phyloP scores from a whole-genome alignment of 2,329 filamentous ascomycete species.

The Alternaria brassicae region DNA sequence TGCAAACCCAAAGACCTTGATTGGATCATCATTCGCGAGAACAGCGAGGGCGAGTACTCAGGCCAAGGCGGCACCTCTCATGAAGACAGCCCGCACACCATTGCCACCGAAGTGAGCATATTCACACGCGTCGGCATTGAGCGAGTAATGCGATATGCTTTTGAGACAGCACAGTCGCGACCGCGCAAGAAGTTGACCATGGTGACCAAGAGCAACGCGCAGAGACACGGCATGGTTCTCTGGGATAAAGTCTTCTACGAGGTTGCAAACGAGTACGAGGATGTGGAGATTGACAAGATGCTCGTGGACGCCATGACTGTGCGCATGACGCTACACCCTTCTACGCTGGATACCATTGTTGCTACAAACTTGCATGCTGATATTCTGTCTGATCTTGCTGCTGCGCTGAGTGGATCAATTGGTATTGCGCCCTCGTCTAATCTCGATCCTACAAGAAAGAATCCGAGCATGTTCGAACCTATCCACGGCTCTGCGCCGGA shows the following conservation, averaged over 20 bases:
- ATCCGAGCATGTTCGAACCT: conserved; percentile 69
- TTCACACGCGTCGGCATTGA: conserved; percentile 57
- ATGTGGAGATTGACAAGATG: conserved; percentile 58
- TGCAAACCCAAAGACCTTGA: conserved; percentile 51
- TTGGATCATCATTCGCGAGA: conserved; percentile 59
- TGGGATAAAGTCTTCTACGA: conserved; percentile 58
- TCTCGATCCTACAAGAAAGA: conserved; percentile 65
- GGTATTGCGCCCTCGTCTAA: conserved; percentile 73
- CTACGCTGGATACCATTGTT: conserved; percentile 57
- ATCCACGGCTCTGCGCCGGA: conserved; percentile 70
- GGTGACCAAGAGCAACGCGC: conserved; percentile 59
- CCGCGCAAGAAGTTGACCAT: conserved; percentile 58
- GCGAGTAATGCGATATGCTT: conserved; percentile 58
- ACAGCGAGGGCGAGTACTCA: conserved; percentile 58
- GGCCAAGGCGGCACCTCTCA: conserved; percentile 57
- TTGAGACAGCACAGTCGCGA: conserved; percentile 54
- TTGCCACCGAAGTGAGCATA: conserved; percentile 57
- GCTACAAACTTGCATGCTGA: conserved; percentile 63
- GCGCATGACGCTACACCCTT: conserved; percentile 56
- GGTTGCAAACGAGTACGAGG: conserved; percentile 55
- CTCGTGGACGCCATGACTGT: conserved; percentile 60
- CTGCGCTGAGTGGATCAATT: conserved; percentile 70
- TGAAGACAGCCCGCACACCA: conserved; percentile 49
- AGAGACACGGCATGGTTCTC: conserved; percentile 58
- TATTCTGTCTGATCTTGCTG: conserved; percentile 72